Percentiles rank a stretch among this genome's conserved stretches.
These are phyloP conservation scores for Mycena capillaripes DNA, from an alignment of 768 basidiomycete species.

Conservation along the genomic window DNA sequence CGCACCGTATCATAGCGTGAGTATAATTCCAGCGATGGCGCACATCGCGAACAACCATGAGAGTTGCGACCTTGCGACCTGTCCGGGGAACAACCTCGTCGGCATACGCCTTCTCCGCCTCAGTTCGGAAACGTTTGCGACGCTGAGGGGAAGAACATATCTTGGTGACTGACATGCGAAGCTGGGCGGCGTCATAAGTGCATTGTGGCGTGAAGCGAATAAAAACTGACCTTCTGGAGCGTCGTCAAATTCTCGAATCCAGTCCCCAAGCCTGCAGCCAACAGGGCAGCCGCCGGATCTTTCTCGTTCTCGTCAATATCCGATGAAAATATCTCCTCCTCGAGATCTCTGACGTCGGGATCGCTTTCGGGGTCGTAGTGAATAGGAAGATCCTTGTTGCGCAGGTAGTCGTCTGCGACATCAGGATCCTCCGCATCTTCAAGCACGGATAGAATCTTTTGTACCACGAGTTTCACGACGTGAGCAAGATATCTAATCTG, in stretches of 20 bases:
- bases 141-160: background rate
- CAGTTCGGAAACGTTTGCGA: background rate
- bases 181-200: background rate
- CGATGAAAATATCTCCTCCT: background rate
- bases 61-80: background rate
- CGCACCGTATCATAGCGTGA: background rate
- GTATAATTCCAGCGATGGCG: background rate
- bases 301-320: background rate
- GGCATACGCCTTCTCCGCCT: background rate
- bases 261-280: background rate
- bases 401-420: background rate
- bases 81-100: background rate
- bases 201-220: background rate
- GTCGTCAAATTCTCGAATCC: background rate
- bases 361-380: background rate
- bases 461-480: background rate
- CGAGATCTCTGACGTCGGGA: background rate
- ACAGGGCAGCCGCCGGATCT: background rate
- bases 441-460: background rate
- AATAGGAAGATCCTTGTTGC: background rate
- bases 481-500: conserved; percentile 5
- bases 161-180: background rate
- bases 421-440: background rate
- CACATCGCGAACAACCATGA: background rate
- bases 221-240: background rate